Base-by-base conservation (phyloP, 2,329 filamentous ascomycete genomes). In the Sordariomycetes sp. region DNA sequence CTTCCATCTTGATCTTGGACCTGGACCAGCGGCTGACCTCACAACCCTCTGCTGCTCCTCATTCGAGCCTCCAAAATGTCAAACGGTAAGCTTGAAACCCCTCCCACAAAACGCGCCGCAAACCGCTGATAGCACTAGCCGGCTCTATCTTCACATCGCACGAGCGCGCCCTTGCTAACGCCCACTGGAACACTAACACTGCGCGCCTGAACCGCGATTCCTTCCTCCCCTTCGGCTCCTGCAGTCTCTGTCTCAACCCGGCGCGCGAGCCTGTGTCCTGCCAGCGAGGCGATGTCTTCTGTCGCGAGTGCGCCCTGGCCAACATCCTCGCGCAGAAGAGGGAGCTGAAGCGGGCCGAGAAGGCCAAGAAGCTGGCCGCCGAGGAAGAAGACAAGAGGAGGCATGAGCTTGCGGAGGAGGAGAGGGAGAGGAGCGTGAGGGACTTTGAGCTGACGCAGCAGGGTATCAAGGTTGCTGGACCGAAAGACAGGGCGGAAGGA, bases 131-230 rank as follows among this genome's bases (percentile, higher is more conserved):
- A n/a, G n/a, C n/a, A n/a, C n/a, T n/a, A 29, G 90, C 86, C 29
- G 79, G 90, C 29, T 80, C 87, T 27, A 87, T 95, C 59, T 96
- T 96, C 68, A 96, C 92, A 21, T 80, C 86, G 17, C 79, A 95
- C 62, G 92, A 96, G 63, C 81, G 92, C 45, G 73, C 75, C 33
- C 74, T 90, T 32, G 82, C 94, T 39, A 86, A 87, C 50, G 73
- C 75, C 14, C 77, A 79, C 46, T 96, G 92, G 87, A 78, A 81
- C 46, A 76, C 81, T 8, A 84, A 81, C 44, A 78, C 82, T 33
- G 86, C 87, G n/a, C 83, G 86, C 34, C 77, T 96, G 21, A 79
- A 75, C 16, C 82, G 90, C 50, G 92, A 96, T 53, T 92, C 85
- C 36, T 96, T 94, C 58, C 76, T 96, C 9, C 81, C 86, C 5